Evolutionary conservation across 2,329 filamentous ascomycete species (phyloP), one percentile per base, ranked within the genome.

Genomic region (Akanthomyces lecanii): DNA sequence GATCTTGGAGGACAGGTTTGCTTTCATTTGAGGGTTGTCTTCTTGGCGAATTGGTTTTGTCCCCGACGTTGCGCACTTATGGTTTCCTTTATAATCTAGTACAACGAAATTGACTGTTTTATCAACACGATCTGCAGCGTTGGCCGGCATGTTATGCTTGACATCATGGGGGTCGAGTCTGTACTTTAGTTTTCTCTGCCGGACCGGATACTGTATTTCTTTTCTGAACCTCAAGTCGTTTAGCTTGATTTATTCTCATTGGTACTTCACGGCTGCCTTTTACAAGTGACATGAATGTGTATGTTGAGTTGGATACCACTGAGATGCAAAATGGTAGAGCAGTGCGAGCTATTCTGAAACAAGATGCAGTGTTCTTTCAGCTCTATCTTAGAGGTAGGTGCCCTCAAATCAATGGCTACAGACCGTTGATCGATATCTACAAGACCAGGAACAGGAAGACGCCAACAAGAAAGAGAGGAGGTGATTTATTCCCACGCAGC

Each of bases 31-130:
- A 63, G 55, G 61, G 54, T 58, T 58, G 61, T 62, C 61, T 62
- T 59, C 54, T 59, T 52, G 61, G 61, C 61, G 61, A 63, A 58
- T 58, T 47, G 61, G 61, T 63, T 59, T 63, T 63, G 61, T 63
- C 54, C 54, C 54, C 48, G 48, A 58, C 38, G 61, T 58, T 63
- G 61, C 61, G 53, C 61, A 58, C 61, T 63, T 53, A 52, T 59
- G 61, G 62, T 61, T 61, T 64, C 52, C 52, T 44, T 61, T 56
- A 61, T 64, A 61, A 64, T 64, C 62, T 64, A 64, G 62, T 64
- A 55, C 56, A 61, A 64, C 50, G 51, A 64, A 64, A 64, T 61
- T 61, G 56, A 61, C 51, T 54, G 56, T 56, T 57, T 59, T 58
- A 56, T 59, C 54, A 52, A 47, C 28, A 53, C 42, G 55, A 38